Conservation (phyloP, 768 basidiomycete species). For the Sarcodon aspratus region DNA sequence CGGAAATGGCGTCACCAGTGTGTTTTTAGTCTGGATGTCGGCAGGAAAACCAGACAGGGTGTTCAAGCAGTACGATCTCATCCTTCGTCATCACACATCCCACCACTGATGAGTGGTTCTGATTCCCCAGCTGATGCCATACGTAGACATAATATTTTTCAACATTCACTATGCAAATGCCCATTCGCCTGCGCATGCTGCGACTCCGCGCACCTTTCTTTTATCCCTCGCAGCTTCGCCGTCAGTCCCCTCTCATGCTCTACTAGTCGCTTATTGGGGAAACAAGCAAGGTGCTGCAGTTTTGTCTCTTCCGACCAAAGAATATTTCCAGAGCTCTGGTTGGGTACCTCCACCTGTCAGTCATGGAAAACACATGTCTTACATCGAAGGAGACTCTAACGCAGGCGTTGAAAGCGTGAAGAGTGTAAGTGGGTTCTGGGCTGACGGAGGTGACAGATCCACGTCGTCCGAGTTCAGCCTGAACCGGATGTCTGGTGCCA, state of each 20-base stretch:
- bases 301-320: constrained; percentile 69
- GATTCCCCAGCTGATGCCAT: constrained; percentile 56
- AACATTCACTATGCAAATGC: constrained; percentile 61
- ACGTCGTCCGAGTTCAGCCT: constrained; percentile 47
- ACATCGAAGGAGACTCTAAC: constrained; percentile 1
- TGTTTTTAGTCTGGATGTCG: constrained; percentile 73
- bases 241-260: constrained; percentile 58
- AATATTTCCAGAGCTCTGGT: constrained; percentile 79
- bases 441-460: constrained; percentile 35
- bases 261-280: constrained; percentile 79
- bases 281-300: constrained; percentile 63
- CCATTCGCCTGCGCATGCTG: constrained; percentile 44
- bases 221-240: constrained; percentile 47
- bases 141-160: constrained; percentile 76
- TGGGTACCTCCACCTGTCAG: constrained; percentile 44
- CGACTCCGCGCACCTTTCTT: constrained; percentile 65
- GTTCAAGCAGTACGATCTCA: constrained; percentile 59
- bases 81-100: background rate
- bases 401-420: constrained; percentile 28
- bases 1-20: constrained; percentile 77
- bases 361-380: background rate
- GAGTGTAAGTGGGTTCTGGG: constrained; percentile 74
- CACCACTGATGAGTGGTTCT: background rate
- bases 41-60: constrained; percentile 62
- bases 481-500: constrained; percentile 9